These are phyloP conservation scores for Phytophthora kernoviae DNA, from an alignment of 352 stramenopile genomes.

Conservation along the genomic window DNA sequence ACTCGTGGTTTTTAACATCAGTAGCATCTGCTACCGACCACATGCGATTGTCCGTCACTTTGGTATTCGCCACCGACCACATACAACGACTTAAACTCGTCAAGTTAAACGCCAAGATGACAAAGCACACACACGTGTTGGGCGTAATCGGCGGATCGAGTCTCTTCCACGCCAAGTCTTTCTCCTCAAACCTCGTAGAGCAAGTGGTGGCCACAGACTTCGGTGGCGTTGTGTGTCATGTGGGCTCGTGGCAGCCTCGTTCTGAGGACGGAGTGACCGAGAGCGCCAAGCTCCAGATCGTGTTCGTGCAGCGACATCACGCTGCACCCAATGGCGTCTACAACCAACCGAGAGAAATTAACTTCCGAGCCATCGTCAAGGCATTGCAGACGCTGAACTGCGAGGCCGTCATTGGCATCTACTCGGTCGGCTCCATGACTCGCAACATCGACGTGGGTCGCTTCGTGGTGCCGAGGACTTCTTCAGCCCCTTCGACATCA, in stretches of 20 bases:
- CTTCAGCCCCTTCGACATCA: constrained; percentile 88
- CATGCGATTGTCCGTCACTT: no score
- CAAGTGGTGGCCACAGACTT: constrained; percentile 70
- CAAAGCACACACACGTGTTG: constrained; percentile 48
- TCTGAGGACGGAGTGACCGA: neutral
- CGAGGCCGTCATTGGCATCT: constrained; percentile 81
- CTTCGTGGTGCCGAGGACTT: constrained; percentile 86
- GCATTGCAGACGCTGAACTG: constrained; percentile 66
- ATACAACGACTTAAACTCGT: no score
- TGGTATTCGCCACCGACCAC: no score
- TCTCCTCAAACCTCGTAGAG: constrained; percentile 57
- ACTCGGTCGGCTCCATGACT: constrained; percentile 89
- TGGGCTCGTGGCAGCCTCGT: constrained; percentile 53
- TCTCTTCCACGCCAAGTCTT: constrained; percentile 81
- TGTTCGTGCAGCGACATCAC: constrained; percentile 89
- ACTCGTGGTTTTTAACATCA: no score
- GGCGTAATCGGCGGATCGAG: constrained; percentile 87
- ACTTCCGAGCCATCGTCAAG: constrained; percentile 79
- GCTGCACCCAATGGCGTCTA: constrained; percentile 73
- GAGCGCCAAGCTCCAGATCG: constrained; percentile 48
- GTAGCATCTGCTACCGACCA: no score
- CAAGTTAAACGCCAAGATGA: constrained; percentile 8
- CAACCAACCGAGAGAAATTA: constrained; percentile 86
- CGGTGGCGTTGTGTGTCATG: constrained; percentile 63
- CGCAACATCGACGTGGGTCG: constrained; percentile 27